These are phyloP conservation scores for Pseudonectria foliicola DNA, from an alignment of 2,329 filamentous ascomycete species.

Conservation along the genomic window DNA sequence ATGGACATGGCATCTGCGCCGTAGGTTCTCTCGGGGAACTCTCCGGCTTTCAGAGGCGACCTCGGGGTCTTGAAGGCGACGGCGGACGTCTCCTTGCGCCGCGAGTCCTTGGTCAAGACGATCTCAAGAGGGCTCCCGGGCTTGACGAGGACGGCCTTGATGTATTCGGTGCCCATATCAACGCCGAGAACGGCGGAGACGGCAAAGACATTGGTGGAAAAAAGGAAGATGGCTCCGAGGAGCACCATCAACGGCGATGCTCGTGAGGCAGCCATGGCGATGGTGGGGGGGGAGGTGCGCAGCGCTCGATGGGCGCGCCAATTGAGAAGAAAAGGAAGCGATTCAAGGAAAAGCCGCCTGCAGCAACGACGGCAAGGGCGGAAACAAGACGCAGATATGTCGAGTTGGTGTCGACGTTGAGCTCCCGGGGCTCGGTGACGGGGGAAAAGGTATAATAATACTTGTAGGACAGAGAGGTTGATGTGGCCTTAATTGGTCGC, in stretches of 20 bases:
- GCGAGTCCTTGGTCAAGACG: slow-evolving; percentile 94
- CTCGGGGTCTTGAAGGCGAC: slow-evolving; percentile 88
- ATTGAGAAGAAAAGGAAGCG: neutral
- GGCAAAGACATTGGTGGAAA: slow-evolving; percentile 42
- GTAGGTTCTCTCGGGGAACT: slow-evolving; percentile 83
- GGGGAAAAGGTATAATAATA: slow-evolving; percentile 5
- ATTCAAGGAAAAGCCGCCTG: neutral
- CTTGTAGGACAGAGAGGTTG: slow-evolving; percentile 18
- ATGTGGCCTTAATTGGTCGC: slow-evolving; percentile 28
- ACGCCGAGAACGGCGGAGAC: slow-evolving; percentile 77
- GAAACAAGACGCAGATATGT: slow-evolving; percentile 7
- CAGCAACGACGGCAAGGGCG: neutral
- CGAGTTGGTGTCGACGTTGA: slow-evolving; percentile 9
- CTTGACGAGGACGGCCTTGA: slow-evolving; percentile 94
- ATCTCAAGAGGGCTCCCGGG: slow-evolving; percentile 96
- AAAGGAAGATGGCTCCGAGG: slow-evolving; percentile 30
- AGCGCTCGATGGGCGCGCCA: slow-evolving; percentile 1
- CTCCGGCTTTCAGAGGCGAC: slow-evolving; percentile 52
- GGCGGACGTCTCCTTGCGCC: slow-evolving; percentile 87
- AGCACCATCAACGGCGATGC: slow-evolving; percentile 32
- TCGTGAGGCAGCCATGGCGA: slow-evolving; percentile 27
- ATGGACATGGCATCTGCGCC: slow-evolving; percentile 87
- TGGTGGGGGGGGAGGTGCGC: slow-evolving; percentile 17
- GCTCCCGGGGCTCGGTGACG: slow-evolving; percentile 8
- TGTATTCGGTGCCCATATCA: slow-evolving; percentile 92